phyloP scores from a whole-genome alignment of 2,329 filamentous ascomycete genomes.

The Alternaria tenuissima region DNA sequence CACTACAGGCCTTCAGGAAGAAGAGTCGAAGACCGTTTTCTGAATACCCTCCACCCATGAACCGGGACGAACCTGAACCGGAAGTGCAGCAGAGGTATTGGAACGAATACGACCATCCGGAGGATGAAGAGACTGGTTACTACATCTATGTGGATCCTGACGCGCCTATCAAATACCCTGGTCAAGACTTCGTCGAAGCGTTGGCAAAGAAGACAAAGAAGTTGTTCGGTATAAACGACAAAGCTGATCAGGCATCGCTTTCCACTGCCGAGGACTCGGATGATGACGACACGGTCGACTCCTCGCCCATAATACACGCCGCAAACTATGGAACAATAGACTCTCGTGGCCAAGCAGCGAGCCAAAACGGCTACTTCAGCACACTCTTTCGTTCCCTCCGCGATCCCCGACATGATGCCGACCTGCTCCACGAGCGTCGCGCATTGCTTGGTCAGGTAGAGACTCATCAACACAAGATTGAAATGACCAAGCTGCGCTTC shows the following conservation, averaged over 20 bases:
- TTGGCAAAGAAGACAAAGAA: slow-evolving; percentile 34
- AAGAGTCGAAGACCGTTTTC: slow-evolving; percentile 50
- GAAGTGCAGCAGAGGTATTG: slow-evolving; percentile 65
- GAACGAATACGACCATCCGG: slow-evolving; percentile 88
- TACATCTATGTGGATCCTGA: slow-evolving; percentile 82
- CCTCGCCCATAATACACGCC: slow-evolving; percentile 29
- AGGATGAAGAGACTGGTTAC: slow-evolving; percentile 65
- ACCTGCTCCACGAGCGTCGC: slow-evolving; percentile 59
- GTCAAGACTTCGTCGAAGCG: slow-evolving; percentile 66
- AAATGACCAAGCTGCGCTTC: slow-evolving; percentile 47
- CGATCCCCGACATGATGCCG: slow-evolving; percentile 51
- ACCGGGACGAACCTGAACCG: slow-evolving; percentile 27
- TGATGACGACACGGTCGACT: slow-evolving; percentile 60
- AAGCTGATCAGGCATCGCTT: slow-evolving; percentile 33
- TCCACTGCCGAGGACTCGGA: slow-evolving; percentile 55
- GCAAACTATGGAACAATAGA: slow-evolving; percentile 60
- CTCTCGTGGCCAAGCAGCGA: slow-evolving; percentile 11
- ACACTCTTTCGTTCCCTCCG: slow-evolving; percentile 39
- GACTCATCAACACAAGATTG: slow-evolving; percentile 42
- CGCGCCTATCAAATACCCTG: slow-evolving; percentile 66
- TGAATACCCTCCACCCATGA: slow-evolving; percentile 32
- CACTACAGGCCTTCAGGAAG: slow-evolving; percentile 55
- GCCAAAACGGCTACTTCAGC: slow-evolving; percentile 41
- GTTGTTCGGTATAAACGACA: slow-evolving; percentile 35
- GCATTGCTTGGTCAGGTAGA: slow-evolving; percentile 50